Evolutionary conservation across 2,329 filamentous ascomycete species (phyloP).

Genomic region (Epichloe bromicola): DNA sequence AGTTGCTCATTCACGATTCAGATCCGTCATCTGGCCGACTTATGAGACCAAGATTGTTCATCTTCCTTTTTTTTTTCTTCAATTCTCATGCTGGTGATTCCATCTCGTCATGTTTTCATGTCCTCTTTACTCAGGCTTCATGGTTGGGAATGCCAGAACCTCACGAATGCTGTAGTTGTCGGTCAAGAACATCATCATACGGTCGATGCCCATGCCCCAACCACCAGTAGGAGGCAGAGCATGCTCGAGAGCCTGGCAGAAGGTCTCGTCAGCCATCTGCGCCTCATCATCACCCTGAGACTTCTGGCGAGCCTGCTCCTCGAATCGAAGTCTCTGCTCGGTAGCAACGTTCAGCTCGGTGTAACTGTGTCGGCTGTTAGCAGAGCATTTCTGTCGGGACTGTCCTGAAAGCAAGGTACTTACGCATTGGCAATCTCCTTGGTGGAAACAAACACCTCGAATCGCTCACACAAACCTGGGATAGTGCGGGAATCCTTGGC

Average conservation of each 20-base stretch:
- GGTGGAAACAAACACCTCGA: constrained; percentile 76
- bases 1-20: too few species aligned
- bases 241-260: constrained; percentile 80
- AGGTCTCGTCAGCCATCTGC: constrained; percentile 90
- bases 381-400: background rate
- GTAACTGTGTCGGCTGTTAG: constrained; percentile 33
- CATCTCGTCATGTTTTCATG: background rate
- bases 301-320: constrained; percentile 94
- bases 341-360: constrained; percentile 91
- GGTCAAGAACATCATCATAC: constrained; percentile 89
- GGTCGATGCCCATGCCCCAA: constrained; percentile 93
- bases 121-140: constrained; percentile 50
- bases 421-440: constrained; percentile 81
- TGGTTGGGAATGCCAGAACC: constrained; percentile 91
- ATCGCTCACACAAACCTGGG: constrained; percentile 84
- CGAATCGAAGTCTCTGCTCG: constrained; percentile 72
- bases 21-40: too few species aligned
- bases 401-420: constrained; percentile 4
- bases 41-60: background rate
- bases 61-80: background rate
- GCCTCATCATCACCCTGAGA: constrained; percentile 94
- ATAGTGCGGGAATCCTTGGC: constrained; percentile 85
- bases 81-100: background rate
- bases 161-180: constrained; percentile 92
- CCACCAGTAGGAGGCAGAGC: constrained; percentile 88